Percentiles rank a stretch among this genome's conserved stretches.
Evolutionary conservation across 192 early-diverging fungal species (phyloP).

Genomic region (Coemansia sp.): DNA sequence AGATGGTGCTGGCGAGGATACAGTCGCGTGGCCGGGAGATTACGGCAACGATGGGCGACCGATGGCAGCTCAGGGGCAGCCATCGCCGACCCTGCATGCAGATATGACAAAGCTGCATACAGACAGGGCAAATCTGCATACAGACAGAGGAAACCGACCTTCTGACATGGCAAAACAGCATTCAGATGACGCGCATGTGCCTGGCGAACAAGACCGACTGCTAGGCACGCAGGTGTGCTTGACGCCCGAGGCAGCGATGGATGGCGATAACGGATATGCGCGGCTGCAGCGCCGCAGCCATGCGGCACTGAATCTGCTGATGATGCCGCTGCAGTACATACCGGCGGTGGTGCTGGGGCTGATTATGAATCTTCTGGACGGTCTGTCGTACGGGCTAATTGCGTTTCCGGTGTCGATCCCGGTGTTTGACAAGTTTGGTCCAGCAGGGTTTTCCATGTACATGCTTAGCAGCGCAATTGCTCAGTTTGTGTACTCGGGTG

Average conservation of each 20-base stretch:
- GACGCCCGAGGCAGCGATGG: slow-evolving; percentile 1
- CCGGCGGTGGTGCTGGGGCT: slow-evolving; percentile 90
- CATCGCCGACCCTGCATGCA: slow-evolving; percentile 13
- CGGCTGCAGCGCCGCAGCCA: slow-evolving; percentile 30
- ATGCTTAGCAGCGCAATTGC: slow-evolving; percentile 77
- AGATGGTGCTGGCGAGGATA: not conserved
- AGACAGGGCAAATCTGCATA: not conserved
- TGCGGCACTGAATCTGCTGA: slow-evolving; percentile 16
- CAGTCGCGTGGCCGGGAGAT: not conserved
- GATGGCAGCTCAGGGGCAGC: not conserved
- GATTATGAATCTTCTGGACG: slow-evolving; percentile 90
- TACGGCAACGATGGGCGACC: slow-evolving; percentile 13
- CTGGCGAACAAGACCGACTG: slow-evolving; percentile 15
- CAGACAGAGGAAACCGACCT: no score
- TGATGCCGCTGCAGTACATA: slow-evolving; percentile 64
- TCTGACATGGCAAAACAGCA: not conserved
- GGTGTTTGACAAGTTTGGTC: slow-evolving; percentile 68
- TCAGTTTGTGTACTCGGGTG: slow-evolving; percentile 71
- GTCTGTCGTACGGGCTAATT: slow-evolving; percentile 87
- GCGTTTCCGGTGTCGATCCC: slow-evolving; percentile 82
- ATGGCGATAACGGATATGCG: slow-evolving; percentile 9
- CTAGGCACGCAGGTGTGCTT: slow-evolving; percentile 9
- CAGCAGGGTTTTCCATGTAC: slow-evolving; percentile 94
- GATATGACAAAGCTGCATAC: slow-evolving; percentile 4
- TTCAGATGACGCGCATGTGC: slow-evolving; percentile 1